These are phyloP conservation scores for Oropetium thomaeum DNA, from an alignment of 176 grass and related monocot species.

Conservation along the genomic window DNA sequence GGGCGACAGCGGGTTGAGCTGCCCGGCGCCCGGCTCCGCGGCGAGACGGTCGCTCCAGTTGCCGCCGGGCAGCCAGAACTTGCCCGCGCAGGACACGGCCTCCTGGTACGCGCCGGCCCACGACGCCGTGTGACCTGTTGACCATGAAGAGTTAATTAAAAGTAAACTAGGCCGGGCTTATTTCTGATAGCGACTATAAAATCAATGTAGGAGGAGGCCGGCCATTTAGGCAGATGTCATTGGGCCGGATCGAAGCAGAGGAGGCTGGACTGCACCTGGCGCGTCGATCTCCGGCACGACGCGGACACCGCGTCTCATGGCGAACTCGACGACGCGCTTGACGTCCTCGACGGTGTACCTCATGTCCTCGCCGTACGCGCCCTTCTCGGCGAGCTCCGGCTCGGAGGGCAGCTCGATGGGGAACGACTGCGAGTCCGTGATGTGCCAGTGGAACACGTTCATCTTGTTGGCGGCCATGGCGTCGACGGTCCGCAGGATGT, in stretches of 20 bases:
- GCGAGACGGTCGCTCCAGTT: constrained; percentile 44
- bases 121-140: constrained; percentile 69
- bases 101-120: constrained; percentile 85
- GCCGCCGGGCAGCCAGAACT: constrained; percentile 63
- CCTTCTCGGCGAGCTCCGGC: constrained; percentile 60
- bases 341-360: constrained; percentile 68
- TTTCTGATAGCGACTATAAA: not conserved
- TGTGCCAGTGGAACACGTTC: constrained; percentile 99
- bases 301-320: constrained; percentile 61
- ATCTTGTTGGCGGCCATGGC: constrained; percentile 93
- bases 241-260: not conserved
- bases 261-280: constrained; percentile 58
- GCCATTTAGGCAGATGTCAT: not conserved
- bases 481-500: constrained; percentile 79
- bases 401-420: constrained; percentile 73
- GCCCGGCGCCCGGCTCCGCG: constrained; percentile 67
- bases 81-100: constrained; percentile 54
- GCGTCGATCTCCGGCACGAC: constrained; percentile 90
- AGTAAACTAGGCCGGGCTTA: not conserved
- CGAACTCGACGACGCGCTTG: constrained; percentile 54
- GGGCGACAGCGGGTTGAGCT: constrained; percentile 76
- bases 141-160: not conserved
- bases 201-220: not conserved
- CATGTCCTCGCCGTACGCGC: constrained; percentile 68
- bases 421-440: constrained; percentile 94